phyloP scores from a whole-genome alignment of 768 basidiomycete species.

The Suillus subalutaceus region DNA sequence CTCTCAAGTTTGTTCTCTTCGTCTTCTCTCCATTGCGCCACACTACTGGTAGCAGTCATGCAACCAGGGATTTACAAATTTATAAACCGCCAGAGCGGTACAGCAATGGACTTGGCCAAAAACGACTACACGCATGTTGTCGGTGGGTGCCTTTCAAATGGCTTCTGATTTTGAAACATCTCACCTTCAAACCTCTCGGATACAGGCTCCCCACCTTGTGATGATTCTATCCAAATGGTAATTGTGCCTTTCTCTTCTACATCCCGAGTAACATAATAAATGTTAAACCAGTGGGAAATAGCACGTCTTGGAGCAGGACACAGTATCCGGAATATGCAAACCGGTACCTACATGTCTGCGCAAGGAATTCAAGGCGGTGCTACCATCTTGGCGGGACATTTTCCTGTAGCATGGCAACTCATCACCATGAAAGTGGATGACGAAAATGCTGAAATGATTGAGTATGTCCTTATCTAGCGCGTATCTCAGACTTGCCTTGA shows the following conservation, averaged over 20 bases:
- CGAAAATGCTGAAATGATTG: conserved; percentile 30
- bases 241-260: neutral
- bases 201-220: conserved; percentile 34
- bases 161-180: conserved; percentile 1
- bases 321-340: conserved; percentile 33
- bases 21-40: neutral
- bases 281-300: conserved; percentile 29
- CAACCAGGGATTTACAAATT: conserved; percentile 35
- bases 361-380: neutral
- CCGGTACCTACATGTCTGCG: conserved; percentile 33
- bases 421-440: conserved; percentile 28
- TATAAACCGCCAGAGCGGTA: conserved; percentile 35
- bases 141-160: conserved; percentile 18
- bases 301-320: conserved; percentile 32
- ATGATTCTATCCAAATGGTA: conserved; percentile 32
- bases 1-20: neutral
- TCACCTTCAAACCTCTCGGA: neutral
- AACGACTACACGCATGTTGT: conserved; percentile 20
- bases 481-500: neutral
- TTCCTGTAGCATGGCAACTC: conserved; percentile 31
- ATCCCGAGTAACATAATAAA: neutral
- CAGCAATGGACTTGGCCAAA: conserved; percentile 31
- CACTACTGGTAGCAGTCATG: conserved; percentile 13
- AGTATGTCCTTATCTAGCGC: conserved; percentile 17
- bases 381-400: conserved; percentile 28